Base-by-base conservation (phyloP, 2,329 filamentous ascomycete genomes). In the Cladorrhinum sp. region DNA sequence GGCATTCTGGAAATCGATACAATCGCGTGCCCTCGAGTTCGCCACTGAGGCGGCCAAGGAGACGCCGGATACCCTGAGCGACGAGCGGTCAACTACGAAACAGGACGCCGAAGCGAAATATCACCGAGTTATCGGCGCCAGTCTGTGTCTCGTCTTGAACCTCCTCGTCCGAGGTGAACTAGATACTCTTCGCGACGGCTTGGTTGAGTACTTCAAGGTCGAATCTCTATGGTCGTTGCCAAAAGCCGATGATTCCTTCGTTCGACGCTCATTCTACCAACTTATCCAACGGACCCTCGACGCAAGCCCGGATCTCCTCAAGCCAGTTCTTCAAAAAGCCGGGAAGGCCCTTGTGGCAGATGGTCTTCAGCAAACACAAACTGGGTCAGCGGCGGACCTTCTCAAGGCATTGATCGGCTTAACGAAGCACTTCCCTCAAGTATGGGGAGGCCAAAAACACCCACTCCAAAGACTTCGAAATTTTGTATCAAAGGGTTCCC, bases 31-130 rank as follows among this genome's bases (percentile, higher is more conserved):
- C 48, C 78, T 98, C 60, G 86, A 92, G 54, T 97, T 92, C 74
- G 91, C 92, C 60, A 85, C 84, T 59, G 86, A 91, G 69, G 91
- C 92, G 4, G 84, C 95, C 48, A 85, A 88, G 57, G 95, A 99
- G 74, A 93, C 89, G 0, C 75, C 88, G 2, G 82, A 88, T 36
- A 96, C 91, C 0, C 78, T 99, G 36, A 98, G 93, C 71, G 95
- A 99, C 71, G 91, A 96, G 75, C 84, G 93, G 23, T 91, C 87
- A 0, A 91, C 92, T 2, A 95, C 86, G 61, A 77, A 84, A 8
- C 93, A 98, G 66, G 95, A 99, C 72, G 87, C 92, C 3, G 85
- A 92, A 66, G 85, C 89, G 18, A 97, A 96, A 68, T 95, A 96
- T 75, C 85, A 87, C 62, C 84, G 95, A 51, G 92, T 97, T 3